A percentile compares a stretch with the other conserved stretches of the same genome.
phyloP scores from a whole-genome alignment of 495 filamentous ascomycete species.

The Aspergillus steynii region DNA sequence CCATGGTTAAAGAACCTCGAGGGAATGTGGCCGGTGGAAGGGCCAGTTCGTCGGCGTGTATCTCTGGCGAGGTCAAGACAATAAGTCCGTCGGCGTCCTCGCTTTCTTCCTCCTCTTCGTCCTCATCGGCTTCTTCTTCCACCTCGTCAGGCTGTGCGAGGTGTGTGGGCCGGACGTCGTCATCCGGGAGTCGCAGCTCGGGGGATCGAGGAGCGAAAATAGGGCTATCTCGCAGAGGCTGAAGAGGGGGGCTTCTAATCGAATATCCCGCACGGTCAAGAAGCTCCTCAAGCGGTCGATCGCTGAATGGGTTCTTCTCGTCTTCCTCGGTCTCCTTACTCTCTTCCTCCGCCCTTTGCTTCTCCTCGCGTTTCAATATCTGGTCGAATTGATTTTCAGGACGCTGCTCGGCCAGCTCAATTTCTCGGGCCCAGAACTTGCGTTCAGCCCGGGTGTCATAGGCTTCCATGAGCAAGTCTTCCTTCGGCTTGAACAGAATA shows the following conservation, averaged over 20 bases:
- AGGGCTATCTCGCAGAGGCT: slow-evolving; percentile 21
- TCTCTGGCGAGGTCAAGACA: slow-evolving; percentile 17
- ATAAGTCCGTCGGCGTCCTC: slow-evolving; percentile 10
- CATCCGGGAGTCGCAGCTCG: slow-evolving; percentile 19
- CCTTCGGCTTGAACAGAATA: slow-evolving; percentile 75
- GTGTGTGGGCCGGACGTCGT: slow-evolving; percentile 30
- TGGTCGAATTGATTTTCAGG: slow-evolving; percentile 17
- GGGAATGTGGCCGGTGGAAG: slow-evolving; percentile 21
- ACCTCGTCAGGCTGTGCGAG: slow-evolving; percentile 24
- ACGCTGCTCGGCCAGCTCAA: slow-evolving; percentile 46
- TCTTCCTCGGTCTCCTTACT: slow-evolving; percentile 17
- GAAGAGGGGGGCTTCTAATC: slow-evolving; percentile 28
- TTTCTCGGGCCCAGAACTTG: slow-evolving; percentile 52
- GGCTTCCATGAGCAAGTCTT: slow-evolving; percentile 72
- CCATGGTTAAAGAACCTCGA: slow-evolving; percentile 18
- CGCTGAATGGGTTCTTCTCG: slow-evolving; percentile 24
- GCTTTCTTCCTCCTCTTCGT: not conserved
- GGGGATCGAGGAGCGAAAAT: slow-evolving; percentile 27
- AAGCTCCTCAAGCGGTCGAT: slow-evolving; percentile 48
- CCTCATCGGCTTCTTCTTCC: not conserved
- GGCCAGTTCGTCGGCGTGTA: slow-evolving; percentile 14
- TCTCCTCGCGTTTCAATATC: not conserved
- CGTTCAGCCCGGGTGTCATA: slow-evolving; percentile 63
- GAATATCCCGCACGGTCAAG: slow-evolving; percentile 52
- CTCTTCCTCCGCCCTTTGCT: slow-evolving; percentile 15